A percentile compares a stretch with the other conserved stretches of the same genome.
These are phyloP conservation scores for Pyricularia grisea DNA, from an alignment of 2,329 filamentous ascomycete species.

Conservation along the genomic window DNA sequence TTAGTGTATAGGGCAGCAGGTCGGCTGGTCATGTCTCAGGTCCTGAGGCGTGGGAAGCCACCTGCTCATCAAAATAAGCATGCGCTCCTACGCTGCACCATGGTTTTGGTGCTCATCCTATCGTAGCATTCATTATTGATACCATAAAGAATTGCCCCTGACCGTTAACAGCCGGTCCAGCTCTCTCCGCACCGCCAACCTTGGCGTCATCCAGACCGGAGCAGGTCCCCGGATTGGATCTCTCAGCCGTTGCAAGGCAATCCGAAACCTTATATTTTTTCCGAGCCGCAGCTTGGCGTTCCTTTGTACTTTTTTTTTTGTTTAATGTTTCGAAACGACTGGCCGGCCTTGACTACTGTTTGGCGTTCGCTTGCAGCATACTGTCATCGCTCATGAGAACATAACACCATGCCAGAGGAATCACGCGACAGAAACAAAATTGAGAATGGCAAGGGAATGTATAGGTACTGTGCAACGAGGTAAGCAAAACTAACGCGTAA, in stretches of 20 bases:
- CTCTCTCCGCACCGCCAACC: neutral
- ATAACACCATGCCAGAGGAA: too few species aligned
- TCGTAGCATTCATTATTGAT: too few species aligned
- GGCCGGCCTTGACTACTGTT: too few species aligned
- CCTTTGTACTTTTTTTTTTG: neutral
- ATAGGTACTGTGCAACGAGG: too few species aligned
- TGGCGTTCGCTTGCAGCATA: too few species aligned
- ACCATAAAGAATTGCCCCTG: too few species aligned
- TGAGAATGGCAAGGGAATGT: too few species aligned
- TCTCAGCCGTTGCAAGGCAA: neutral
- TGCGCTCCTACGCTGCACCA: neutral
- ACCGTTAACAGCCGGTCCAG: too few species aligned
- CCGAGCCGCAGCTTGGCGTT: neutral
- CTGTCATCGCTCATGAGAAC: too few species aligned
- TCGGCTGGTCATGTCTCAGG: neutral
- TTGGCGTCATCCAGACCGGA: neutral
- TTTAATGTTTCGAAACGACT: neutral
- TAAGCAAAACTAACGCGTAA: too few species aligned
- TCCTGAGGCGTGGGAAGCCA: neutral
- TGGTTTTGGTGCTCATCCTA: too few species aligned
- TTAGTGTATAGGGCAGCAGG: neutral
- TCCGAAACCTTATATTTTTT: neutral
- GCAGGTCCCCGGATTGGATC: neutral
- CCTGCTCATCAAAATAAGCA: neutral
- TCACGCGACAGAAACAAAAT: too few species aligned